phyloP scores from a whole-genome alignment of 768 basidiomycete species.

The Tylopilus intermedius region DNA sequence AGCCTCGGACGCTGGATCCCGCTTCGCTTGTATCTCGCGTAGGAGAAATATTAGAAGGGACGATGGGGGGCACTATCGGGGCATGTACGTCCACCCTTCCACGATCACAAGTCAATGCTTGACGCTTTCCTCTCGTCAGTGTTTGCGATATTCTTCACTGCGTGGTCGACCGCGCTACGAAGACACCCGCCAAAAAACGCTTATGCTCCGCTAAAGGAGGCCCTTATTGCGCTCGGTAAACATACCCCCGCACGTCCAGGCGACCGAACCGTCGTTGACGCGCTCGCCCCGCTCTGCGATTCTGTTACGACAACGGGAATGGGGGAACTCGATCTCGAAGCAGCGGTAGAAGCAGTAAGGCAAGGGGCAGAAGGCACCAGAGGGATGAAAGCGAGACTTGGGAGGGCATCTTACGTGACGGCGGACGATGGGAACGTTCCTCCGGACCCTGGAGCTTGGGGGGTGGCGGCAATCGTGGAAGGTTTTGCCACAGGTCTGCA shows the following conservation, averaged over 20 bases:
- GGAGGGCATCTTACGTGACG: conserved; percentile 46
- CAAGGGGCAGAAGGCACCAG: conserved; percentile 35
- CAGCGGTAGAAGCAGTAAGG: conserved; percentile 32
- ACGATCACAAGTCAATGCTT: conserved; percentile 16
- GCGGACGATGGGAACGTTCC: conserved; percentile 28
- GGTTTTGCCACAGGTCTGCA: conserved; percentile 26
- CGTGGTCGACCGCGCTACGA: conserved; percentile 26
- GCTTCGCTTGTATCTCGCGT: background rate
- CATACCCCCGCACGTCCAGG: conserved; percentile 51
- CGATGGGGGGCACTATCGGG: conserved; percentile 45
- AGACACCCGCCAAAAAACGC: background rate
- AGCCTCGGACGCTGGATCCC: background rate
- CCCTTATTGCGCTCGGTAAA: conserved; percentile 29
- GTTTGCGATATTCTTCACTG: conserved; percentile 36
- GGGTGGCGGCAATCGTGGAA: conserved; percentile 34
- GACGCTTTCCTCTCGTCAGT: background rate
- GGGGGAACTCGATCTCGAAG: background rate
- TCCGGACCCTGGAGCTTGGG: conserved; percentile 57
- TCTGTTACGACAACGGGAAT: conserved; percentile 3
- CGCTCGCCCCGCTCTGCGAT: conserved; percentile 43
- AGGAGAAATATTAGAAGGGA: background rate
- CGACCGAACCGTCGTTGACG: conserved; percentile 55
- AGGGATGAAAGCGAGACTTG: no score
- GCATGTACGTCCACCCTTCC: conserved; percentile 37
- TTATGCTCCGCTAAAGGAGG: conserved; percentile 19